Percentiles rank a stretch among this genome's conserved stretches.
Evolutionary conservation across 2,329 filamentous ascomycete species (phyloP).

Genomic region (Colletotrichum orchidophilum): DNA sequence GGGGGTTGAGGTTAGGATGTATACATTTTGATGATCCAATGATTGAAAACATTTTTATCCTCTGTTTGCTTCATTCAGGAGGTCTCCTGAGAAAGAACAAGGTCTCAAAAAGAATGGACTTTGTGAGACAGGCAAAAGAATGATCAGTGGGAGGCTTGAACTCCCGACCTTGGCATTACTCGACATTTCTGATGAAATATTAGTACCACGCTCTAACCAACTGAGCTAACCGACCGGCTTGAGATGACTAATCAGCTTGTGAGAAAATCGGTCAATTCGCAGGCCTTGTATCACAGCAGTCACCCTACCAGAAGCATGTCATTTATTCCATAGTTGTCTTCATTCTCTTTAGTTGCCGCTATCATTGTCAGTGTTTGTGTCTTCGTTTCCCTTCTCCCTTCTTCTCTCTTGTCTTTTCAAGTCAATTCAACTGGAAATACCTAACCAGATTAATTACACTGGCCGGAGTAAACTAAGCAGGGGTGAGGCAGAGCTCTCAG

Average conservation of each 20-base stretch:
- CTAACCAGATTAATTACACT: too few relatives aligned
- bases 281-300: too few relatives aligned
- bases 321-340: too few relatives aligned
- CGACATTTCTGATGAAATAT: constrained; percentile 5
- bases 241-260: neutral
- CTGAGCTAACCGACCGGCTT: constrained; percentile 16
- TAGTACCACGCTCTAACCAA: constrained; percentile 33
- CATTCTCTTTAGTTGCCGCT: too few relatives aligned
- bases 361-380: too few relatives aligned
- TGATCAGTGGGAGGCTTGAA: constrained; percentile 32
- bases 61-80: neutral
- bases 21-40: neutral
- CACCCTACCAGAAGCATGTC: too few relatives aligned
- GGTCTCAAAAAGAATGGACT: neutral
- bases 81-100: too few relatives aligned
- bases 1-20: neutral
- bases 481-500: neutral
- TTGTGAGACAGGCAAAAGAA: neutral
- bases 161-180: constrained; percentile 32
- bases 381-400: too few relatives aligned
- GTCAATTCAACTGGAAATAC: too few relatives aligned
- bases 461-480: too few relatives aligned
- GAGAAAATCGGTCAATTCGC: fast-evolving
- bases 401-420: too few relatives aligned
- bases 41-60: too few relatives aligned